phyloP scores from a whole-genome alignment of 1,284 basidiomycete species.

The Cutaneotrichosporon curvatum region DNA sequence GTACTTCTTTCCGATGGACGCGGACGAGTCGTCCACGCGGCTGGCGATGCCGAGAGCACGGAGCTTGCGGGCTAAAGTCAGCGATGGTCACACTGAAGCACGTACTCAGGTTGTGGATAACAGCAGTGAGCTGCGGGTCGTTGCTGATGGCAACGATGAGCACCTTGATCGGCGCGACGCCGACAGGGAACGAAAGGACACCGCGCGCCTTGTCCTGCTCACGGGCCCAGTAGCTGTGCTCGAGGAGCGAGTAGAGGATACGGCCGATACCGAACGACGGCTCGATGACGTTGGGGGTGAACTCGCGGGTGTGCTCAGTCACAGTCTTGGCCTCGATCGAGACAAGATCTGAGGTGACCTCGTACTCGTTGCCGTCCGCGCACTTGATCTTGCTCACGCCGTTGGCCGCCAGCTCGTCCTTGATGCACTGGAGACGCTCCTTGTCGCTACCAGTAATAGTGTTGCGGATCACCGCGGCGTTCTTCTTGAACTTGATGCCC shows the following conservation, averaged over 20 bases:
- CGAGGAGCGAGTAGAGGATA: slow-evolving; percentile 87
- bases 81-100: slow-evolving; percentile 29
- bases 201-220: slow-evolving; percentile 83
- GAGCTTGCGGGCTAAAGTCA: slow-evolving; percentile 64
- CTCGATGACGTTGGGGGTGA: slow-evolving; percentile 95
- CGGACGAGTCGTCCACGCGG: slow-evolving; percentile 90
- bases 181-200: slow-evolving; percentile 78
- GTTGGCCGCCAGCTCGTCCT: slow-evolving; percentile 57
- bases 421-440: slow-evolving; percentile 60
- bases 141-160: slow-evolving; percentile 92
- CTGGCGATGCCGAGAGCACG: slow-evolving; percentile 82
- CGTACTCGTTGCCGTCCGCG: slow-evolving; percentile 62
- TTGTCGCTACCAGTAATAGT: slow-evolving; percentile 64
- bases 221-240: slow-evolving; percentile 94
- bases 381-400: slow-evolving; percentile 44
- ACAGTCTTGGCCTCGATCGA: slow-evolving; percentile 74
- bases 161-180: slow-evolving; percentile 94
- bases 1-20: slow-evolving; percentile 93
- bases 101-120: slow-evolving; percentile 85
- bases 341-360: slow-evolving; percentile 67
- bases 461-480: slow-evolving; percentile 66
- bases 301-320: slow-evolving; percentile 91
- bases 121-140: slow-evolving; percentile 73
- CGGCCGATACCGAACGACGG: slow-evolving; percentile 97
- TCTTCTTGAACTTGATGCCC: slow-evolving; percentile 84